Evolutionary conservation across 2,329 filamentous ascomycete species (phyloP), one percentile per base, ranked within the genome.

Genomic region (Diplodia scrobiculata): DNA sequence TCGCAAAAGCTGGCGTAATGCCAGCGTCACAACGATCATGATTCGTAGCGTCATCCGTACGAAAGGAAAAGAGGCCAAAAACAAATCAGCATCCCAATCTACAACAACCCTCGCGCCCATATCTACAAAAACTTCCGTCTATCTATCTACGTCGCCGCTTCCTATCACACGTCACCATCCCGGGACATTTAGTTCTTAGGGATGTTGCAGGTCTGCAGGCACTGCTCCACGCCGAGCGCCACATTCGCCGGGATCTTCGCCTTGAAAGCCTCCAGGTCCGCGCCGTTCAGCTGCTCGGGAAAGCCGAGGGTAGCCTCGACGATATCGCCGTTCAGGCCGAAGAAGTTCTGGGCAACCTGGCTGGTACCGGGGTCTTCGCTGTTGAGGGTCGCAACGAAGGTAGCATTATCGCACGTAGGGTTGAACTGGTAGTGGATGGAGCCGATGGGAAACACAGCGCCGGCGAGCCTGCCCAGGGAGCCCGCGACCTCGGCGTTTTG

Each of bases 201-300:
- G 54, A 82, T 79, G 32, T 75, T 75, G 72, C 84, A 86, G 72
- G 79, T 83, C 67, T 76, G 72, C 71, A 86, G 73, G 73, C 85
- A 88, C 68, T 78, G 71, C 67, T 86, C 81, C 13, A 87, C 80
- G 59, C 83, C 84, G 25, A 80, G 72, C 3, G 84, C 83, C 51
- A 86, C 78, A 66, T 81, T 84, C 10, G 72, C 71, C 17, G 85
- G 85, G 48, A 79, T 77, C 7, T 45, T 45, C 63, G 72, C 72
- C 38, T 75, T 62, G 68, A 80, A 79, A 38, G 71, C 55, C 67
- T 77, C 73, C 21, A 80, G 75, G 66, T 79, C 74, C 67, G 70
- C 69, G 1, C 75, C 75, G 45, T 76, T 70, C 45, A 78, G 70
- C 1, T 58, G 69, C 62, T 72, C 69, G 2, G 76, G 76, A 67